These are phyloP conservation scores for Linnemannia elongata DNA, from an alignment of 192 early-diverging fungal species.

Conservation along the genomic window DNA sequence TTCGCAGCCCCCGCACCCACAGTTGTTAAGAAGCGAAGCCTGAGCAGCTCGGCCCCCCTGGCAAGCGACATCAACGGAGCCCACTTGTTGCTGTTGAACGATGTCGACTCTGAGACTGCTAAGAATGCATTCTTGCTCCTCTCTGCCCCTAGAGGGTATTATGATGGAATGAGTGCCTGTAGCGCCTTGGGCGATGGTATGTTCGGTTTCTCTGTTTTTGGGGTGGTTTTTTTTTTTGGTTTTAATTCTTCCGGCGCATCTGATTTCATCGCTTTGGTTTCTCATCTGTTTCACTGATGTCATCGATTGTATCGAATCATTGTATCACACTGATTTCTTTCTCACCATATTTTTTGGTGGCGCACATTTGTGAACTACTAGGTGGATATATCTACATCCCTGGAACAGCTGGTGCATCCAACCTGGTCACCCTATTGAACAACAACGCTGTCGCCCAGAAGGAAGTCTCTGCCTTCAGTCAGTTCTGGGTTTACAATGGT, in stretches of 20 bases:
- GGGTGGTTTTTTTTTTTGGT: background rate
- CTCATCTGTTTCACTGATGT: background rate
- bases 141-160: conserved; percentile 24
- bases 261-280: too few species aligned
- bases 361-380: background rate
- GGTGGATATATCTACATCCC: conserved; percentile 48
- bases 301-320: background rate
- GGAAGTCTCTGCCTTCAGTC: conserved; percentile 32
- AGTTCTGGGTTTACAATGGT: conserved; percentile 52
- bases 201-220: background rate
- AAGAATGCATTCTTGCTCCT: conserved; percentile 32
- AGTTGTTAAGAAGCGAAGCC: conserved; percentile 8
- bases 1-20: conserved; percentile 26
- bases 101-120: conserved; percentile 22
- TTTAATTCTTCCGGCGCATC: background rate
- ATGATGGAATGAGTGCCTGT: conserved; percentile 16
- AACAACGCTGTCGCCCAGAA: conserved; percentile 35
- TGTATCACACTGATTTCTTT: background rate
- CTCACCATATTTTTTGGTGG: background rate
- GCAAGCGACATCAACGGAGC: conserved; percentile 29
- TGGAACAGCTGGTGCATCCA: conserved; percentile 32
- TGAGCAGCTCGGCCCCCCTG: conserved; percentile 13
- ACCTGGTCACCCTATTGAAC: conserved; percentile 32
- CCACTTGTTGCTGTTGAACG: conserved; percentile 33
- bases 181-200: conserved; percentile 17